Evolutionary conservation across 2,329 filamentous ascomycete species (phyloP), one percentile per base, ranked within the genome.

Genomic region (Aspergillus versicolor): DNA sequence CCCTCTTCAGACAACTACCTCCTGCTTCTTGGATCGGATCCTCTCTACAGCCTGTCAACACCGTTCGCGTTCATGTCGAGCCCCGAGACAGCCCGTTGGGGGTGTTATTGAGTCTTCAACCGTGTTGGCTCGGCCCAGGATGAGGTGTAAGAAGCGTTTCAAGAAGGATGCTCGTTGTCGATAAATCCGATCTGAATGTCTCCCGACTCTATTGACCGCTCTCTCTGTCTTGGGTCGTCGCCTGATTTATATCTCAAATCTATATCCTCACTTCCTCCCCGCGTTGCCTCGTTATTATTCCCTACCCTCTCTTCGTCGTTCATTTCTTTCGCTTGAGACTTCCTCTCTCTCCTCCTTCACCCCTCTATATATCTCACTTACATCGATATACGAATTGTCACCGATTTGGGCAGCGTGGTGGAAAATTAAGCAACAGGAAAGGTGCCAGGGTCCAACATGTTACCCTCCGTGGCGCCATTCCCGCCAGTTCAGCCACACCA

Each of bases 391-490:
- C 27, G 8, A 30, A 30, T 30, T 9, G 9, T 3, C 27, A 30
- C 27, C 8, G 27, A 4, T 30, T 9, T 30, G 27, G 27, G 11
- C 38, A 43, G 41, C 38, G 53, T 22, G 49, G 60, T 59, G 65
- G 62, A 58, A 30, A 57, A 57, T 43, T 38, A 45, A 52, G 43
- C 44, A 40, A 32, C 17, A 21, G 44, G 24, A 46, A 48, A 46
- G 22, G 42, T 37, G 58, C 42, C 50, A 30, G 53, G 46, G 60
- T 55, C 59, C 67, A 79, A 72, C 51, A 81, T 81, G 79, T 75
- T 79, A 72, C 78, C 79, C 63, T 78, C 79, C 62, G 72, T 80
- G 66, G 75, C 75, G 60, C 70, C 74, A 49, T 76, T 75, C 45
- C 73, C 75, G 59, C 71, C 73, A 67, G 72, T 75, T 52, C 73